Evolutionary conservation across 306 rosid genomes (phyloP), one percentile per base, ranked within the genome.

Genomic region (Sechiopsis laciniata): DNA sequence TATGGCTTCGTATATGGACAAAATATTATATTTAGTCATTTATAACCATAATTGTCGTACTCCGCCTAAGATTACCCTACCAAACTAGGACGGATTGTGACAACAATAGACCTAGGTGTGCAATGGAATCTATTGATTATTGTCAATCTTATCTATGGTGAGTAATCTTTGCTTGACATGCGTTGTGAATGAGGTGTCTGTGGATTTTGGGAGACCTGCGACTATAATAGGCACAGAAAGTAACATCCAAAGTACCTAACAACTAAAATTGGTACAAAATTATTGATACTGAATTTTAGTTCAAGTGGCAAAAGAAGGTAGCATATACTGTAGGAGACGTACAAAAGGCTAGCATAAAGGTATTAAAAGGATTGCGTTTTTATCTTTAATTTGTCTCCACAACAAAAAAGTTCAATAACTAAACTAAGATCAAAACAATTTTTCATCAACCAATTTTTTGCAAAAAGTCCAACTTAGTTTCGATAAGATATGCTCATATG

Each of bases 401-500:
- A 19, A 40, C 40, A 64, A 40, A 64, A 35, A 1, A 2, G 24
- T 37, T 8, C 71, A 26, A 26, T 4, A 8, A 16, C 21, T 32
- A 63, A 62, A n/a, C 53, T n/a, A 40, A 65, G 53, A 65, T 40
- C 1, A 65, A 10, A 26, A 65, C 71, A 65, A n/a, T 40, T 32
- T 61, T 13, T 26, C 16, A 57, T 57, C 62, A 57, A 57, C 62
- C 32, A 21, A 20, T 57, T 20, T 21, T 10, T 26, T 13, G 7
- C 11, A 26, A 60, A 60, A 16, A 2, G 17, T 6, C 11, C 42
- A 7, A 60, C 37, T 26, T 60, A 26, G 45, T 6, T 12, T 35
- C 50, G 9, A 6, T 6, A 16, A 10, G 71, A 65, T 65, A 20
- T 40, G 53, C 29, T 4, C 24, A 65, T 40, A 69, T 51, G 65